Evolutionary conservation across 805 yeast genomes (phyloP).

Genomic region (Metschnikowia matae): DNA sequence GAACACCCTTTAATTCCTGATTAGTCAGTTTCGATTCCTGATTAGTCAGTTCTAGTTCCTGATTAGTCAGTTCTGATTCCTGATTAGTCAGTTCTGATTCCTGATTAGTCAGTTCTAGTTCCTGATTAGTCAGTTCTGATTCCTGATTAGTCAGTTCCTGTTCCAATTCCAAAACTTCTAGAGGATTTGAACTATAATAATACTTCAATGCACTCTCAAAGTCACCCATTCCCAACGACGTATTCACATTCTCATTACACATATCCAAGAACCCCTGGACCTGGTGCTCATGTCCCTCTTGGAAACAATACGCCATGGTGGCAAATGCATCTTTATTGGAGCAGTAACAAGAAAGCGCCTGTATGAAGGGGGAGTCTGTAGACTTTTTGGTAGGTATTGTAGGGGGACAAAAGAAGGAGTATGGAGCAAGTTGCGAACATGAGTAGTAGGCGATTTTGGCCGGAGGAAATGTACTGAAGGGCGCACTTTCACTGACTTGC

Average conservation of each 20-base stretch:
- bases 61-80: too few relatives aligned
- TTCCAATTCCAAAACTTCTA: neutral
- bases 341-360: constrained; percentile 16
- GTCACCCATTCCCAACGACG: constrained; percentile 19
- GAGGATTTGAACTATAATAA: constrained; percentile 5
- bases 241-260: constrained; percentile 23
- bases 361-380: too few relatives aligned
- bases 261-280: constrained; percentile 22
- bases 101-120: too few relatives aligned
- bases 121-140: too few relatives aligned
- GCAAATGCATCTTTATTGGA: constrained; percentile 31
- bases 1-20: too few relatives aligned
- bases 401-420: too few relatives aligned
- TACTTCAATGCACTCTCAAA: constrained; percentile 20
- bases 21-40: too few relatives aligned
- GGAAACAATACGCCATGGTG: constrained; percentile 35
- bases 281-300: constrained; percentile 21
- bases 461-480: constrained; percentile 27
- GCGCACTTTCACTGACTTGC: constrained; percentile 26
- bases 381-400: too few relatives aligned
- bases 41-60: too few relatives aligned
- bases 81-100: too few relatives aligned
- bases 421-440: constrained; percentile 23
- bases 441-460: constrained; percentile 28
- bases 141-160: too few relatives aligned